These are phyloP conservation scores for Cercis canadensis DNA, from an alignment of 306 rosid species.

Conservation along the genomic window DNA sequence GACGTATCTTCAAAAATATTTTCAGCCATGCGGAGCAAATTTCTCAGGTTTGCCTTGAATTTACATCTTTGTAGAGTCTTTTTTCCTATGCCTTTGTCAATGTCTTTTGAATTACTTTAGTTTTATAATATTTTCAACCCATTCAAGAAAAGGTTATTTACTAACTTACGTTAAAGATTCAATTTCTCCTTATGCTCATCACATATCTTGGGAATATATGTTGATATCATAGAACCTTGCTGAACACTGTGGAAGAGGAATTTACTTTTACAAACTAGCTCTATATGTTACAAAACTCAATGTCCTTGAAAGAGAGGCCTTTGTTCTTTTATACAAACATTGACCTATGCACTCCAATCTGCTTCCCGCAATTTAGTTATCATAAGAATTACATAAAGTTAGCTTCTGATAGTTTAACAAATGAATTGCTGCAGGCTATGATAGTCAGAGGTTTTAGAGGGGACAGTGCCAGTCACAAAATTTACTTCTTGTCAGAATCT, in stretches of 20 bases:
- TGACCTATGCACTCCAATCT: slow-evolving; percentile 17
- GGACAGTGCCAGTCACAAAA: slow-evolving; percentile 66
- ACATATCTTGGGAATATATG: slow-evolving; percentile 23
- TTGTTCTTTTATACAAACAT: too few relatives aligned
- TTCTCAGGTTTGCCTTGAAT: slow-evolving; percentile 71
- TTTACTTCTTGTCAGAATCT: slow-evolving; percentile 76
- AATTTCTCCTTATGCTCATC: slow-evolving; percentile 13
- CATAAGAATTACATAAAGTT: not conserved
- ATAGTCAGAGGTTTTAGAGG: slow-evolving; percentile 96
- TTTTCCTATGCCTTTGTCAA: too few relatives aligned
- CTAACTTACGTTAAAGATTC: too few relatives aligned
- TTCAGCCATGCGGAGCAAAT: slow-evolving; percentile 95
- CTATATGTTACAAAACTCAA: too few relatives aligned
- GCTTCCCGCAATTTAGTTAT: slow-evolving; percentile 16
- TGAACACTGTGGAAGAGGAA: not conserved
- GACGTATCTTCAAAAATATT: slow-evolving; percentile 92
- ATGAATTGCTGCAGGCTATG: slow-evolving; percentile 75
- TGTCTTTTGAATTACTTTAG: too few relatives aligned
- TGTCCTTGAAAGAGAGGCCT: too few relatives aligned
- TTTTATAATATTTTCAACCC: slow-evolving; percentile 12
- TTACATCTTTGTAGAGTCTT: not conserved
- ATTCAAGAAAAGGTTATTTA: not conserved
- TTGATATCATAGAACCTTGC: not conserved
- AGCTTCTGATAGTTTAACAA: slow-evolving; percentile 30
- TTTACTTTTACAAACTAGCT: not conserved